Percentiles rank a stretch among this genome's conserved stretches.
These are phyloP conservation scores for Noccaea caerulescens DNA, from an alignment of 345 rosid genomes.

Conservation along the genomic window DNA sequence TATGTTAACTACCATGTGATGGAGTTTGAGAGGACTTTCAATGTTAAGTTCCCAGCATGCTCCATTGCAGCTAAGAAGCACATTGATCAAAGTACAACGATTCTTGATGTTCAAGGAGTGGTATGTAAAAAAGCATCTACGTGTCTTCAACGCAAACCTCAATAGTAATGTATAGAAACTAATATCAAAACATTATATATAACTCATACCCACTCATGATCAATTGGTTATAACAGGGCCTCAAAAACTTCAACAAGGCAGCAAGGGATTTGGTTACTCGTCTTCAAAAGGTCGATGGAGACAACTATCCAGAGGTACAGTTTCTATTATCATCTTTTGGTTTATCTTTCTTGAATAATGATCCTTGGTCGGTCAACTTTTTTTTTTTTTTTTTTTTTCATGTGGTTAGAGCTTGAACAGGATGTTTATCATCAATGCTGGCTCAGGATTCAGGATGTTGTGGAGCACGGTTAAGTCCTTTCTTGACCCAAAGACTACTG, in stretches of 20 bases:
- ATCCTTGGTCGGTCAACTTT: neutral
- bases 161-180: neutral
- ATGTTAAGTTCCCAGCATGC: conserved; percentile 78
- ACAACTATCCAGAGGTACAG: conserved; percentile 86
- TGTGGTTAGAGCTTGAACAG: conserved; percentile 69
- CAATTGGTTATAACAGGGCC: conserved; percentile 54
- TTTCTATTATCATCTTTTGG: neutral
- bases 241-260: conserved; percentile 75
- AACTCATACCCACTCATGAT: neutral
- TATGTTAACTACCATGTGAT: conserved; percentile 81
- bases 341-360: neutral
- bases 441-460: conserved; percentile 93
- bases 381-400: neutral
- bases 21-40: conserved; percentile 83
- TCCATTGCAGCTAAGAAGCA: conserved; percentile 76
- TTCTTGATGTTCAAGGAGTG: conserved; percentile 95
- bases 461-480: conserved; percentile 87
- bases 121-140: conserved; percentile 48
- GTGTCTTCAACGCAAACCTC: neutral
- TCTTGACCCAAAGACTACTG: conserved; percentile 91
- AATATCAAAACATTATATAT: neutral
- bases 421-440: conserved; percentile 95
- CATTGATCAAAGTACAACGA: conserved; percentile 89
- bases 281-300: conserved; percentile 85
- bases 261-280: conserved; percentile 81